phyloP scores from a whole-genome alignment of 1,139 yeast genomes.

The Candida albicans region DNA sequence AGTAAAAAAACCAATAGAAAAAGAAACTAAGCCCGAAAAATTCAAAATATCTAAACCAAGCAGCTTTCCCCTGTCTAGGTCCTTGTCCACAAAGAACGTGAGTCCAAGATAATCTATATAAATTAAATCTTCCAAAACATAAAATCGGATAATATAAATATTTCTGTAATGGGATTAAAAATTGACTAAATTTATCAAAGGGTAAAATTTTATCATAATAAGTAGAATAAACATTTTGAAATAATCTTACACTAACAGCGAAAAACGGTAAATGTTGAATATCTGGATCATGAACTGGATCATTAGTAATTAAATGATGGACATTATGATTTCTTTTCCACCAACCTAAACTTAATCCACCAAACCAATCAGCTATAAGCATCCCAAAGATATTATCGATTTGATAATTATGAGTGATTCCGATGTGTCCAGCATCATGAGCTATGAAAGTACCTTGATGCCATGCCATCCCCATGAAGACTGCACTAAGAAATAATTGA shows the following conservation, averaged over 20 bases:
- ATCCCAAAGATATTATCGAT: conserved; percentile 76
- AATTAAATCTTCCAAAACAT: conserved; percentile 81
- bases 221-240: conserved; percentile 71
- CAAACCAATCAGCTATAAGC: conserved; percentile 71
- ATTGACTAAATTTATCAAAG: conserved; percentile 66
- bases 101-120: conserved; percentile 79
- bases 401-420: conserved; percentile 79
- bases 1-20: conserved; percentile 78
- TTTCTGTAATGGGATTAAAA: conserved; percentile 62
- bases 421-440: conserved; percentile 87
- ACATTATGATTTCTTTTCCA: conserved; percentile 94
- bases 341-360: conserved; percentile 92
- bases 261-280: conserved; percentile 91
- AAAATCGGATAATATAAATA: conserved; percentile 76
- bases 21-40: conserved; percentile 65
- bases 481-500: conserved; percentile 58
- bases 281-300: conserved; percentile 92
- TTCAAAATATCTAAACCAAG: conserved; percentile 83
- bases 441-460: conserved; percentile 87
- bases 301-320: conserved; percentile 84
- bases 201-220: conserved; percentile 67
- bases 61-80: conserved; percentile 78
- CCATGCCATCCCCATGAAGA: conserved; percentile 77
- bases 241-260: conserved; percentile 74
- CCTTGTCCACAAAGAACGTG: conserved; percentile 72